Evolutionary conservation across 2,329 filamentous ascomycete species (phyloP), one percentile per base, ranked within the genome.

Genomic region (Sclerotinia borealis): DNA sequence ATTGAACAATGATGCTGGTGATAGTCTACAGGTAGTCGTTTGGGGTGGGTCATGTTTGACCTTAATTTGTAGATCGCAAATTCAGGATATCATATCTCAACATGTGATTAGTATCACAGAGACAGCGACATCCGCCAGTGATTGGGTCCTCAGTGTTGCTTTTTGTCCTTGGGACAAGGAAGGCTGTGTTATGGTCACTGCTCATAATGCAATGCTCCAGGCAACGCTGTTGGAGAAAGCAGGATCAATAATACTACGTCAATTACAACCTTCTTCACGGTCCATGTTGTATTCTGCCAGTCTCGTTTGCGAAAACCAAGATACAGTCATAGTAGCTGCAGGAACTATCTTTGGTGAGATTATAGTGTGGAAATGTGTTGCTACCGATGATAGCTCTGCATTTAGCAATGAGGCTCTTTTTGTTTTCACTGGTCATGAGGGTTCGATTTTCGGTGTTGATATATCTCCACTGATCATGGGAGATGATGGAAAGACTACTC

Each of bases 321-420:
- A 80, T 50, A 79, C 80, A 59, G 79, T 96, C 51, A 81, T 97
- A 25, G 84, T 97, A 58, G 91, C 92, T 8, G 90, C 90, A 3
- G 95, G 95, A 1, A 98, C 95, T 0, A 92, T 93, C 1, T 98
- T 98, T 76, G 95, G 95, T 3, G 93, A 98, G 75, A 90, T 99
- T 8, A 81, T 97, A 43, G 84, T 96, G 19, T 98, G 95, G 95
- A 90, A 87, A 68, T 92, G 85, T 69, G 77, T 78, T 52, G 69
- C 81, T n/a, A 66, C 68, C 2, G 34, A 63, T 36, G 52, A 64
- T 4, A 62, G 50, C 7, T 31, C 47, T 19, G 54, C 66, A 19
- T 59, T 65, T 37, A 64, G 63, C 22, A 77, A 76, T 45, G 77
- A 83, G 68, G 75, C 84, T 25, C 75, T 85, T 4, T 81, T 78